Base-by-base conservation (phyloP, 371 early-diverging fungal species). In the Cladochytrium tenue region DNA sequence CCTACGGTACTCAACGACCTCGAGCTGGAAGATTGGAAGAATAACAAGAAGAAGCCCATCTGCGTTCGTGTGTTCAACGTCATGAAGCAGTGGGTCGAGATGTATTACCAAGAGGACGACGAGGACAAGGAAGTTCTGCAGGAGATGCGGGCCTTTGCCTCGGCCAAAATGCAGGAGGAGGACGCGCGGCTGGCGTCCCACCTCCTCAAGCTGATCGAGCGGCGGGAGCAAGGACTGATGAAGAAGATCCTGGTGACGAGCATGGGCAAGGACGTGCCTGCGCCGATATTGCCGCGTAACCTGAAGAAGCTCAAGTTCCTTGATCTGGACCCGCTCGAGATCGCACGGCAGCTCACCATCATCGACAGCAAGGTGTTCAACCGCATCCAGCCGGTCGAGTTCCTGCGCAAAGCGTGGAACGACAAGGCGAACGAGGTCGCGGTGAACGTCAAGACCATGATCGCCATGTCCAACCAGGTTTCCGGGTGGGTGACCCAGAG, bases 331-430 rank as follows among this genome's bases (percentile, higher is more conserved):
- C 85, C 91, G 1, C 51, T 83, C 17, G 92, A 92, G 72, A 67
- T 92, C 1, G 92, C 93, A 1, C 76, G 92, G 15, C 92, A 93
- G 69, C 66, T 93, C 35, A 91, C 92, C 3, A 36, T 92, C 0
- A 78, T 90, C 76, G 90, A 90, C 55, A 81, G 74, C 56, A 66
- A 66, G 1, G 55, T 82, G 58, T 91, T 88, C 68, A 80, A 81
- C 63, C 76, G 78, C 56, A 86, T 93, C 58, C 69, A 77, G 58
- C 85, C 88, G 4, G 75, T 74, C n/a, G 93, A 93, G 67, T 81
- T 89, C 65, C 71, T 97, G 56, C 86, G 89, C 69, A 94, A 96
- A 69, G 93, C 93, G 1, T 97, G 96, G 96, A 88, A 88, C 33
- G 85, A 86, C 64, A 84, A 84, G 66, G 80, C 79, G 28, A 74